phyloP scores from a whole-genome alignment of 2,329 filamentous ascomycete species.

The Colletotrichum falcatum region DNA sequence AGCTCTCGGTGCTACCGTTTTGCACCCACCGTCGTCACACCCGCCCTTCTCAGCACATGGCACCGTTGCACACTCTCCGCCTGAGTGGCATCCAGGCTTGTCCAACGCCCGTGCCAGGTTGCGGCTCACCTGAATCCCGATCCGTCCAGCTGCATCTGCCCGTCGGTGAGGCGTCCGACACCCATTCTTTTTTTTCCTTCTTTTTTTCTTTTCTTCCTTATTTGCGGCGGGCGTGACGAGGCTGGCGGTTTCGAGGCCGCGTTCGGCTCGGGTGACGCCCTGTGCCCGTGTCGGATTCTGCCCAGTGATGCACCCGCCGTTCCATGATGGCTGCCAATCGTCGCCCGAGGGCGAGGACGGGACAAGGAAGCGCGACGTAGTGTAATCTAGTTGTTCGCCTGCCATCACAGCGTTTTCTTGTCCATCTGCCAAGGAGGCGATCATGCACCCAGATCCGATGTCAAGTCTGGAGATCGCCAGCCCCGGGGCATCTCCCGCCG shows the following conservation, averaged over 20 bases:
- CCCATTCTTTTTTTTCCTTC: no score
- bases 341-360: conserved; percentile 1
- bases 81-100: neutral
- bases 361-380: neutral
- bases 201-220: no score
- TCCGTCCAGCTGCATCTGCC: neutral
- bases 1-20: neutral
- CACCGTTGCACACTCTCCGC: conserved; percentile 14
- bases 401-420: neutral
- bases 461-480: conserved; percentile 17
- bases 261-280: conserved; percentile 16
- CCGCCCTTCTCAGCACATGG: conserved; percentile 28
- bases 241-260: neutral
- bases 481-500: neutral
- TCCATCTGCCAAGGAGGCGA: conserved; percentile 5
- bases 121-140: neutral
- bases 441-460: conserved; percentile 20
- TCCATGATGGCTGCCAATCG: neutral
- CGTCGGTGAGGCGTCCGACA: neutral
- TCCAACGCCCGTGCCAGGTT: conserved; percentile 4
- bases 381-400: conserved; percentile 15
- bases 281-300: conserved; percentile 12
- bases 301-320: conserved; percentile 5
- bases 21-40: conserved; percentile 9
- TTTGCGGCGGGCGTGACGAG: no score